Evolutionary conservation across 257 asterid species (phyloP).

Genomic region (Asclepias syriaca): DNA sequence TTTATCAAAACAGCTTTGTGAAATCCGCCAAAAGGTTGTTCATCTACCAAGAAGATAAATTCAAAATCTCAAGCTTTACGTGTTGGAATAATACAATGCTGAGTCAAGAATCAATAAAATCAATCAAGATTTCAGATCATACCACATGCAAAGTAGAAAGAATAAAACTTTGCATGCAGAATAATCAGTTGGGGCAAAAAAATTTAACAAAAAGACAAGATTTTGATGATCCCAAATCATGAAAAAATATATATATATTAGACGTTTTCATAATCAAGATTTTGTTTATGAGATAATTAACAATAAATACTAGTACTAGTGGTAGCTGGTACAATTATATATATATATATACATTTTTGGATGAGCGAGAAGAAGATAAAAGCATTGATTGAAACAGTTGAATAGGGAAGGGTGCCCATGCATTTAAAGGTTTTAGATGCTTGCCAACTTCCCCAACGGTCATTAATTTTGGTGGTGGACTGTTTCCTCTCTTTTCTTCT

Average conservation of each 20-base stretch:
- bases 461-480: constrained; percentile 32
- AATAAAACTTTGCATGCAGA: constrained; percentile 18
- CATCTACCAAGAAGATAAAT: constrained; percentile 60
- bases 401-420: constrained; percentile 51
- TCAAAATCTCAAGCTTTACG: constrained; percentile 28
- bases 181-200: not conserved
- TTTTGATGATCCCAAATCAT: constrained; percentile 9
- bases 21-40: constrained; percentile 64
- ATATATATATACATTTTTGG: too few species aligned
- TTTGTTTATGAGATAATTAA: constrained; percentile 3
- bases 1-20: constrained; percentile 25
- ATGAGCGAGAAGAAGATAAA: constrained; percentile 9
- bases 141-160: constrained; percentile 5
- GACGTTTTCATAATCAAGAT: not conserved
- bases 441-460: constrained; percentile 58
- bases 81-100: constrained; percentile 31
- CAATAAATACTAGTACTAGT: not conserved
- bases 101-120: constrained; percentile 27
- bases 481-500: too few species aligned
- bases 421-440: constrained; percentile 45
- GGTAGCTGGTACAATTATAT: too few species aligned
- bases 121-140: constrained; percentile 3
- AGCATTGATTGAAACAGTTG: constrained; percentile 56
- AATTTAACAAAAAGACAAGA: constrained; percentile 1
- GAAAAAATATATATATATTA: not conserved